These are phyloP conservation scores for Nakaseomyces glabratus DNA, from an alignment of 1,139 yeast species.

Conservation along the genomic window DNA sequence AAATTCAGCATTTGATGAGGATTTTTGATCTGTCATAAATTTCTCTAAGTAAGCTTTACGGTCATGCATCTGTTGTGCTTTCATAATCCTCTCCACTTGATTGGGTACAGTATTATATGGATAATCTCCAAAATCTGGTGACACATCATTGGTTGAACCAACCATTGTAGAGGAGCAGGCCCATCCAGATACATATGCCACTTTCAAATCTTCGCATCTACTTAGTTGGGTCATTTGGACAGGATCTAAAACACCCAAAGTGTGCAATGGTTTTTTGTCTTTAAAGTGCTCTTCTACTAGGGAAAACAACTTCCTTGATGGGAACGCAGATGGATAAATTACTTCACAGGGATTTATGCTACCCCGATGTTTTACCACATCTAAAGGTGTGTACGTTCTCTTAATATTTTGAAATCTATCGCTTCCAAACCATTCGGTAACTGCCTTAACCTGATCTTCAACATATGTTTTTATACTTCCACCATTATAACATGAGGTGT, in stretches of 20 bases:
- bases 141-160: conserved; percentile 50
- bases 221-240: conserved; percentile 52
- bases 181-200: conserved; percentile 57
- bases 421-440: conserved; percentile 45
- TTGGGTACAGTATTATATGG: conserved; percentile 62
- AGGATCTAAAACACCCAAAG: conserved; percentile 56
- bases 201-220: conserved; percentile 39
- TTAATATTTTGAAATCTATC: conserved; percentile 42
- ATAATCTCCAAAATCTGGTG: conserved; percentile 56
- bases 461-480: conserved; percentile 9
- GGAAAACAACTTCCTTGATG: conserved; percentile 45
- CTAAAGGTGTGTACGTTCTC: conserved; percentile 46
- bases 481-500: not conserved
- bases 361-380: conserved; percentile 48
- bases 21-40: conserved; percentile 26
- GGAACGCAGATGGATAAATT: conserved; percentile 44
- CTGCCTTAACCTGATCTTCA: conserved; percentile 25
- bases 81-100: conserved; percentile 50
- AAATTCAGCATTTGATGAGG: conserved; percentile 19
- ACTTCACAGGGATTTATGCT: conserved; percentile 33
- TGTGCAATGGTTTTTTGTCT: conserved; percentile 43
- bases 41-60: conserved; percentile 40
- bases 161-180: conserved; percentile 45
- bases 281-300: conserved; percentile 37
- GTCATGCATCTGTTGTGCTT: conserved; percentile 53